phyloP scores from a whole-genome alignment of 2,329 filamentous ascomycete genomes.

The Rhytidhysteron rufulum region DNA sequence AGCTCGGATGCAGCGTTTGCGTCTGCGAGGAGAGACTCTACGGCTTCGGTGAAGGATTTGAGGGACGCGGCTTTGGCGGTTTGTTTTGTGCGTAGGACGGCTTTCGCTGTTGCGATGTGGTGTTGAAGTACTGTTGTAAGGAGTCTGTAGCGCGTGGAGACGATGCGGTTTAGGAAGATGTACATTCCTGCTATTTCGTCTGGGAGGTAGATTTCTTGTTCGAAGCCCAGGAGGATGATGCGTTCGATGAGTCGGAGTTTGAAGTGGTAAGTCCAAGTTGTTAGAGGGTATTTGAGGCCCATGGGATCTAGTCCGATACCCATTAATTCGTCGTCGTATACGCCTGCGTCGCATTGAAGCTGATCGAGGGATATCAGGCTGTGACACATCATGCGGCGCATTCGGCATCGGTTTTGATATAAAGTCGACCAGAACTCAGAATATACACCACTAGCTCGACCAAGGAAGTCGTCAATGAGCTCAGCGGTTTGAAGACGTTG shows the following conservation, averaged over 20 bases:
- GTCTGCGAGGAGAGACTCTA: conserved; percentile 23
- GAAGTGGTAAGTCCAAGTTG: conserved; percentile 85
- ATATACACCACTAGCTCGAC: conserved; percentile 62
- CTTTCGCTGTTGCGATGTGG: neutral
- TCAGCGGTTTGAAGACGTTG: conserved; percentile 69
- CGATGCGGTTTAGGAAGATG: conserved; percentile 49
- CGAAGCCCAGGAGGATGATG: conserved; percentile 88
- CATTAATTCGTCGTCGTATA: conserved; percentile 67
- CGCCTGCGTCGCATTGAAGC: conserved; percentile 72
- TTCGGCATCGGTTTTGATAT: conserved; percentile 85
- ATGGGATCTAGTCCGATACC: conserved; percentile 36
- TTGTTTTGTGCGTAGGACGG: neutral
- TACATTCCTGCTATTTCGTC: conserved; percentile 89
- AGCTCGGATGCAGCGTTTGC: conserved; percentile 24
- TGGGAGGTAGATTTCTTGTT: conserved; percentile 81
- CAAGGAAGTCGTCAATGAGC: conserved; percentile 67
- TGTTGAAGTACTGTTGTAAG: conserved; percentile 7
- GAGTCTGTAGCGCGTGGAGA: conserved; percentile 17
- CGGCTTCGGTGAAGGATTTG: conserved; percentile 10
- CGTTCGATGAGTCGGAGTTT: conserved; percentile 86
- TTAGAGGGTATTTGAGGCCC: conserved; percentile 63
- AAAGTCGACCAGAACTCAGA: conserved; percentile 79
- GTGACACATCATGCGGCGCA: conserved; percentile 86
- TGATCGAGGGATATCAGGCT: conserved; percentile 78
- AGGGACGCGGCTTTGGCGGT: conserved; percentile 9